Conservation (phyloP, 345 rosid species). For the Eucalyptus curtisii region DNA sequence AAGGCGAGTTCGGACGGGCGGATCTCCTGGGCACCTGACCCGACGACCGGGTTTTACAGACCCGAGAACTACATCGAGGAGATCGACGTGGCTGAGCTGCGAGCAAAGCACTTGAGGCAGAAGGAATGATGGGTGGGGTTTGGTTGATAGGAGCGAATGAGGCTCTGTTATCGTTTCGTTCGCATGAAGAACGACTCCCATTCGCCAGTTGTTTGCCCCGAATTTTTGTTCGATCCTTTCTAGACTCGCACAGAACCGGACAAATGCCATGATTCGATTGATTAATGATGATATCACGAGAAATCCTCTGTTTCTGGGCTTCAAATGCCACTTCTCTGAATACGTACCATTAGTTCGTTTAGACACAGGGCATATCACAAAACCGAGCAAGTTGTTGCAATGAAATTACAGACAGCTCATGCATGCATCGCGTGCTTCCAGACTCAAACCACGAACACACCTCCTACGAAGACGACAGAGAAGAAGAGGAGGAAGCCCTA, state of each 20-base stretch:
- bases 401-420: not conserved
- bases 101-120: slow-evolving; percentile 47
- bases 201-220: not conserved
- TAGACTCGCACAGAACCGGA: not conserved
- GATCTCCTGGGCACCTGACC: slow-evolving; percentile 60
- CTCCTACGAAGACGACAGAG: not conserved
- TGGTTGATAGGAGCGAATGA: not conserved
- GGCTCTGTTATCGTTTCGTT: not conserved
- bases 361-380: not conserved
- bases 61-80: slow-evolving; percentile 52
- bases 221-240: not conserved
- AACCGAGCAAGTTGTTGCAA: not conserved
- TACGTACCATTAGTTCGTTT: not conserved
- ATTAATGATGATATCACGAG: not conserved
- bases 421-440: not conserved
- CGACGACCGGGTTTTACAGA: slow-evolving; percentile 67
- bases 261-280: not conserved
- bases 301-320: not conserved
- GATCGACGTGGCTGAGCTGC: slow-evolving; percentile 52
- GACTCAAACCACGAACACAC: not conserved
- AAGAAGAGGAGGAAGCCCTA: not conserved
- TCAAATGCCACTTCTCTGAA: not conserved
- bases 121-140: slow-evolving; percentile 8
- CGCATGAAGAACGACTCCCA: not conserved
- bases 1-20: not conserved